A percentile compares a stretch with the other conserved stretches of the same genome.
Conservation (phyloP, 116 monocot species). For the Cymodocea nodosa region DNA sequence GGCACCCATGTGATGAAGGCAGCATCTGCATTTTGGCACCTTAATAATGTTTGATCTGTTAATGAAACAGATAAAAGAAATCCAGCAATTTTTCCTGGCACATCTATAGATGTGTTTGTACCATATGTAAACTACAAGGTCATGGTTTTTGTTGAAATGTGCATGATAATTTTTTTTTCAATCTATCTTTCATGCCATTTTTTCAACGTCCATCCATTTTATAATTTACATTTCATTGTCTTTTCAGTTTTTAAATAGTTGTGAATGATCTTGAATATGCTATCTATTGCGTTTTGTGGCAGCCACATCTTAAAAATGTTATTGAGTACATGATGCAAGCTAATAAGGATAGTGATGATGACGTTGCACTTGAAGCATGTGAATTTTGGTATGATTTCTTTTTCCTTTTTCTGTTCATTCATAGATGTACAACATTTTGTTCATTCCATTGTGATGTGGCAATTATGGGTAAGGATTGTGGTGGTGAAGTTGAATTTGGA, state of each 20-base stretch:
- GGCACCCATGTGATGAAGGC: too few species aligned
- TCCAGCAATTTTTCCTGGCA: too few species aligned
- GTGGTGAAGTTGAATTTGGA: constrained; percentile 87
- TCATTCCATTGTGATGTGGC: not conserved
- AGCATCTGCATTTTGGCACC: too few species aligned
- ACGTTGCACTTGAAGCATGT: constrained; percentile 87
- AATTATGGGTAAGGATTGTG: constrained; percentile 62
- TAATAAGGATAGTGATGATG: constrained; percentile 86
- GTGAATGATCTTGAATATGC: not conserved
- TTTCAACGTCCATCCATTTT: not conserved
- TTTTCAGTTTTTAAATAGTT: not conserved
- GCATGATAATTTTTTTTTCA: not conserved
- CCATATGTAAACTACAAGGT: too few species aligned
- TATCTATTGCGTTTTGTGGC: not conserved
- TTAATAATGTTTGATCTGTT: too few species aligned
- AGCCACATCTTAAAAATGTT: constrained; percentile 87
- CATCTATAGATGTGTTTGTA: too few species aligned
- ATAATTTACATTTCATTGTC: not conserved
- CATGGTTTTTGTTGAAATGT: too few species aligned
- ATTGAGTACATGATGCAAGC: constrained; percentile 87
- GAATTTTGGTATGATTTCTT: constrained; percentile 79
- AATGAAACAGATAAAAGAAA: too few species aligned
- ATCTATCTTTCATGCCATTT: not conserved
- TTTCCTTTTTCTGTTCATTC: not conserved
- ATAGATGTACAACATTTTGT: not conserved